phyloP scores from a whole-genome alignment of 257 asterid genomes.

The Capsicum rhomboideum region DNA sequence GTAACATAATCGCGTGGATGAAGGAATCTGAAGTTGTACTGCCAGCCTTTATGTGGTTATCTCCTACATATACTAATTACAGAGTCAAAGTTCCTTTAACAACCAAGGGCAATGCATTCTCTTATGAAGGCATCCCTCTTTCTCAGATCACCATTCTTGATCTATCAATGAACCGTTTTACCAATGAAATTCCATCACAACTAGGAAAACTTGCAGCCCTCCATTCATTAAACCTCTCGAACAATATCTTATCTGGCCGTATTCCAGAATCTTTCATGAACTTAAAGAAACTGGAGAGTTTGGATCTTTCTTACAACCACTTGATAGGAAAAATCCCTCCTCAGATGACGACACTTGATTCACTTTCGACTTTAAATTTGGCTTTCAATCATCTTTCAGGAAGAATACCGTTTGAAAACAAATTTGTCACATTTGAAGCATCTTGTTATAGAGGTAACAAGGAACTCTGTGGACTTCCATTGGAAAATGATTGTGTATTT shows the following conservation, averaged over 20 bases:
- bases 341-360: slow-evolving; percentile 1
- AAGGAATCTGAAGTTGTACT: neutral
- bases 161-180: slow-evolving; percentile 4
- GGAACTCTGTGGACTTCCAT: slow-evolving; percentile 13
- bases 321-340: slow-evolving; percentile 10
- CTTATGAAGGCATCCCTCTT: slow-evolving; percentile 10
- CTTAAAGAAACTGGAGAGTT: neutral
- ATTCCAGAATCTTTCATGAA: slow-evolving; percentile 3
- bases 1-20: slow-evolving; percentile 6
- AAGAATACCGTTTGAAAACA: slow-evolving; percentile 2
- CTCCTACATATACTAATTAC: neutral
- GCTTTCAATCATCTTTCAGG: slow-evolving; percentile 5
- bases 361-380: slow-evolving; percentile 4
- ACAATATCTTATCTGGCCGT: neutral
- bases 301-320: slow-evolving; percentile 8
- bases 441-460: slow-evolving; percentile 7
- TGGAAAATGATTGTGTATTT: neutral
- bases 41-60: slow-evolving; percentile 4
- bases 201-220: slow-evolving; percentile 1
- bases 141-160: slow-evolving; percentile 2
- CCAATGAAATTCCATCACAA: neutral
- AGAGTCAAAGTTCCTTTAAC: slow-evolving; percentile 6
- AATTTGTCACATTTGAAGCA: slow-evolving; percentile 5
- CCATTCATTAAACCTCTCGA: slow-evolving; percentile 7
- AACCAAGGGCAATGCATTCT: slow-evolving; percentile 3